Evolutionary conservation across 345 rosid species (phyloP).

Genomic region (Euclidium syriacum): DNA sequence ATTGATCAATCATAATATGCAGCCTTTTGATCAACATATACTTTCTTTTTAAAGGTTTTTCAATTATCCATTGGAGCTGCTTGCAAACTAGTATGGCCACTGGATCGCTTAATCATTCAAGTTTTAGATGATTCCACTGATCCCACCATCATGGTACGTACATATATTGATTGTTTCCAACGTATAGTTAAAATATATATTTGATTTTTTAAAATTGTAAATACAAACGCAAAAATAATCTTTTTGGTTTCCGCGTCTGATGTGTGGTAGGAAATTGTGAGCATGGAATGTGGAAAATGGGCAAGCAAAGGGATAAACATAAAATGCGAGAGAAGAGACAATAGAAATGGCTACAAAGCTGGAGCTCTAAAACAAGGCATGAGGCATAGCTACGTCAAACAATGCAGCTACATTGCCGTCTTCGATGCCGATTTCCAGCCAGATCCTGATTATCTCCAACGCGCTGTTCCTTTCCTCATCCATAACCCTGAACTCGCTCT

Average conservation of each 20-base stretch:
- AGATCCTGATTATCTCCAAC: constrained; percentile 43
- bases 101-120: constrained; percentile 49
- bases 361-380: constrained; percentile 55
- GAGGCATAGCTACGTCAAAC: constrained; percentile 50
- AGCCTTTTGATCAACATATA: neutral
- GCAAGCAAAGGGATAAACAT: constrained; percentile 34
- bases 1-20: neutral
- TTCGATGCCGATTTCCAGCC: constrained; percentile 61
- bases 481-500: constrained; percentile 44
- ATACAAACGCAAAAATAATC: neutral
- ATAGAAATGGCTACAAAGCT: constrained; percentile 54
- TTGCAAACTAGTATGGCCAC: constrained; percentile 58
- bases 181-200: neutral
- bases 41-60: constrained; percentile 38
- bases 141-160: constrained; percentile 43
- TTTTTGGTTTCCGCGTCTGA: neutral
- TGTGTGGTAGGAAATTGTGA: constrained; percentile 28
- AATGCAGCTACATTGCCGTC: constrained; percentile 43
- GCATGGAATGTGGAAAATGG: constrained; percentile 31
- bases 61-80: constrained; percentile 59
- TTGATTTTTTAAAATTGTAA: neutral
- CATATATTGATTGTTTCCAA: neutral
- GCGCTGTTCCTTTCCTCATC: constrained; percentile 40
- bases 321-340: constrained; percentile 37
- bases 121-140: constrained; percentile 66